Conservation (phyloP, 2,329 filamentous ascomycete genomes). For the Ophiostoma australiae region DNA sequence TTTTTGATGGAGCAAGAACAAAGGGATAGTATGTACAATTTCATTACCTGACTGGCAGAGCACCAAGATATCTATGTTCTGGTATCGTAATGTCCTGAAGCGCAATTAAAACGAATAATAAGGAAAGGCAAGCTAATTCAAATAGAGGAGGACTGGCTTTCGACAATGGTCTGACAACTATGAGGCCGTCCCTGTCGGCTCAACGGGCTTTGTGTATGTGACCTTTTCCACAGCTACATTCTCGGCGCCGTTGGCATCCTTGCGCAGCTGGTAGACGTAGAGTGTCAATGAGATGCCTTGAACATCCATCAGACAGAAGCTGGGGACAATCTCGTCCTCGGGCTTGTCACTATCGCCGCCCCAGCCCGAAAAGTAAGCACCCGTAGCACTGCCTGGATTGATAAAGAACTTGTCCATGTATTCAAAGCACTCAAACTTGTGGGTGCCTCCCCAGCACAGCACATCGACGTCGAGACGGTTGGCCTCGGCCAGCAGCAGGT, state of each 20-base stretch:
- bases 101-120: background rate
- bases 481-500: conserved; percentile 62
- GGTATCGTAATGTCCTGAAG: background rate
- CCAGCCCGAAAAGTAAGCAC: conserved; percentile 57
- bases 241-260: conserved; percentile 69
- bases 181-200: conserved; percentile 51
- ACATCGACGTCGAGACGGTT: conserved; percentile 65
- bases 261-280: conserved; percentile 85
- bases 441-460: conserved; percentile 63
- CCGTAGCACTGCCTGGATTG: conserved; percentile 63
- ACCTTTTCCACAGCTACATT: conserved; percentile 82
- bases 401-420: conserved; percentile 72
- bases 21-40: conserved; percentile 19
- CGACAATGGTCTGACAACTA: conserved; percentile 25
- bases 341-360: conserved; percentile 64
- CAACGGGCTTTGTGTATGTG: conserved; percentile 73
- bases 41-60: background rate
- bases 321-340: conserved; percentile 73
- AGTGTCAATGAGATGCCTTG: conserved; percentile 94
- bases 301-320: conserved; percentile 97
- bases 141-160: background rate
- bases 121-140: background rate
- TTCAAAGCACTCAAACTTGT: conserved; percentile 65
- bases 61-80: conserved; percentile 9
- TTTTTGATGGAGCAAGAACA: too few relatives aligned